These are phyloP conservation scores for Malus orientalis DNA, from an alignment of 306 rosid species.

Conservation along the genomic window DNA sequence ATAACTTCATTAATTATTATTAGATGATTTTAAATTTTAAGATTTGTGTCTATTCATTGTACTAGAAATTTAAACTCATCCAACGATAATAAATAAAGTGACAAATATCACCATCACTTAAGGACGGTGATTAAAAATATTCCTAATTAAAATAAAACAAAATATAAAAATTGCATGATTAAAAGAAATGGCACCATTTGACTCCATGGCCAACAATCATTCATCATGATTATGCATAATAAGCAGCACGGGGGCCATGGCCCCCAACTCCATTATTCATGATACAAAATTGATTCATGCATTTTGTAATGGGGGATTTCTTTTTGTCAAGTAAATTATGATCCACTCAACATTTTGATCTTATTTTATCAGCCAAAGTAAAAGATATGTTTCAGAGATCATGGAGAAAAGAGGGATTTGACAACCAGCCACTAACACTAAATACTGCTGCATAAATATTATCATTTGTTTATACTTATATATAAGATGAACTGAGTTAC, in stretches of 20 bases:
- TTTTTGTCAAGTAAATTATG: slow-evolving; percentile 26
- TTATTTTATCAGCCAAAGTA: slow-evolving; percentile 19
- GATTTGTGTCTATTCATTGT: fast-evolving
- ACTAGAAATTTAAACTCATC: too few relatives aligned
- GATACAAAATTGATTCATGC: slow-evolving; percentile 5
- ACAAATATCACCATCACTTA: too few relatives aligned
- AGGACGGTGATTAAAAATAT: background rate
- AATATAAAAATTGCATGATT: slow-evolving; percentile 16
- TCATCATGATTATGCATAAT: slow-evolving; percentile 24
- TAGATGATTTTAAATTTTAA: too few relatives aligned
- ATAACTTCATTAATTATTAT: too few relatives aligned
- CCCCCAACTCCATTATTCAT: background rate
- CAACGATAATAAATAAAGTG: too few relatives aligned
- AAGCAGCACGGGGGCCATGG: background rate
- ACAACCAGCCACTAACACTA: slow-evolving; percentile 11
- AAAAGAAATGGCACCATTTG: slow-evolving; percentile 45
- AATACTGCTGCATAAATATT: background rate
- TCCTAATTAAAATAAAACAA: too few relatives aligned
- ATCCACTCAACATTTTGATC: slow-evolving; percentile 41
- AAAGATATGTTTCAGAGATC: slow-evolving; percentile 1
- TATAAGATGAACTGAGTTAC: background rate
- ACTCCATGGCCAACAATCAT: slow-evolving; percentile 50
- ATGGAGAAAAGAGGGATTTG: slow-evolving; percentile 6
- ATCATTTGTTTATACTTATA: background rate
- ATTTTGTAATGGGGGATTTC: background rate